These are phyloP conservation scores for Solanum megistacrolobum DNA, from an alignment of 257 asterid species.

Conservation along the genomic window DNA sequence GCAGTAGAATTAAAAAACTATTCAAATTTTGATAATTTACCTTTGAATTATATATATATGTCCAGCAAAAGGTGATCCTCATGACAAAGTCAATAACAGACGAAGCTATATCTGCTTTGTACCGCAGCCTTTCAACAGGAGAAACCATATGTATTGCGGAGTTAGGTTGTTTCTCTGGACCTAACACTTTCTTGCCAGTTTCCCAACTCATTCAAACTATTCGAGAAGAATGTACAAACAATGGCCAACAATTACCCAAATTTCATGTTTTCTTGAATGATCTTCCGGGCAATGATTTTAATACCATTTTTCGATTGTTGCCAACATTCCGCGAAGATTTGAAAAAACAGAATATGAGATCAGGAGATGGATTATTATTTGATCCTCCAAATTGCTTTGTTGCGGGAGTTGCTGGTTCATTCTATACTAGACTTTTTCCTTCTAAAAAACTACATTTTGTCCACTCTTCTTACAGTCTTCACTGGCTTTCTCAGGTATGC, in stretches of 20 bases:
- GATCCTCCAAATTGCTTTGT: neutral
- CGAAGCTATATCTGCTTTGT: slow-evolving; percentile 10
- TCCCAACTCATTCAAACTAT: neutral
- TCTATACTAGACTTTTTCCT: neutral
- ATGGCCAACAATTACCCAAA: slow-evolving; percentile 19
- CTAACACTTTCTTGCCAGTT: slow-evolving; percentile 30
- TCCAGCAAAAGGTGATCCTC: slow-evolving; percentile 17
- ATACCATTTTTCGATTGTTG: too few relatives aligned
- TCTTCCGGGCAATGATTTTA: slow-evolving; percentile 41
- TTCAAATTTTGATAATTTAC: neutral
- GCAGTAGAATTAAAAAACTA: too few relatives aligned
- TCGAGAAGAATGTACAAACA: neutral
- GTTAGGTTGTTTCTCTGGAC: slow-evolving; percentile 64
- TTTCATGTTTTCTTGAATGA: slow-evolving; percentile 45
- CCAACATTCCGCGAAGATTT: neutral
- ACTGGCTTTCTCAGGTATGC: neutral
- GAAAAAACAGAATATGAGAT: neutral
- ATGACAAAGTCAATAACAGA: slow-evolving; percentile 13
- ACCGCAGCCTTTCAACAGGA: slow-evolving; percentile 2
- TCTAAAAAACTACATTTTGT: neutral
- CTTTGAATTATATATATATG: neutral
- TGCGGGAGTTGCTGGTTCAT: neutral
- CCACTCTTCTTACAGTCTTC: neutral
- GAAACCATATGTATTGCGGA: slow-evolving; percentile 38
- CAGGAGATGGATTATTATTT: too few relatives aligned